Evolutionary conservation across 257 asterid genomes (phyloP).

Genomic region (Echites panduratus): DNA sequence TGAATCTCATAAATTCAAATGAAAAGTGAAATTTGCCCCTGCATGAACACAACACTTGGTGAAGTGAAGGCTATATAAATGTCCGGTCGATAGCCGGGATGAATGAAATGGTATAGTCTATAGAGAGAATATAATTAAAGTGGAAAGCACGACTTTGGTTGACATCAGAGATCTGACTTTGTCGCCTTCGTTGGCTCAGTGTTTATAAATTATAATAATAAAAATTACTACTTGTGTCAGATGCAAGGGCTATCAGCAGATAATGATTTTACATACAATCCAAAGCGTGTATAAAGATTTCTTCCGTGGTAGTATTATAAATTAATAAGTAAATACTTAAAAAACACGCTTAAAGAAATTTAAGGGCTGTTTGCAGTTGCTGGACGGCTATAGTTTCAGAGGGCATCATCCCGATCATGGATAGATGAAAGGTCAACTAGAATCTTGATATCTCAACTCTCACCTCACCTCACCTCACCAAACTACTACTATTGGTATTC

Average conservation of each 20-base stretch:
- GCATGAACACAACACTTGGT: neutral
- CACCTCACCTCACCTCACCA: slow-evolving; percentile 4
- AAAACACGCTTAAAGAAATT: too few relatives aligned
- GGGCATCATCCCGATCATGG: too few relatives aligned
- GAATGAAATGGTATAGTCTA: neutral
- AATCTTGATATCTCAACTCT: slow-evolving; percentile 7
- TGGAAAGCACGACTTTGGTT: slow-evolving; percentile 36
- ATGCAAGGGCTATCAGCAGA: neutral
- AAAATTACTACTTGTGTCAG: neutral
- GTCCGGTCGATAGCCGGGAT: too few relatives aligned
- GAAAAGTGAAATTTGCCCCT: neutral
- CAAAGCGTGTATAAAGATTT: neutral
- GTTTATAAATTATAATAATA: too few relatives aligned
- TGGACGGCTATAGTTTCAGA: neutral
- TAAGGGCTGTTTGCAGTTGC: neutral
- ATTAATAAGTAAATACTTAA: too few relatives aligned
- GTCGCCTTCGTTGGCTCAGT: slow-evolving; percentile 4
- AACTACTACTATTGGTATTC: neutral
- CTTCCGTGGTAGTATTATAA: too few relatives aligned
- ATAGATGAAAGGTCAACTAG: slow-evolving; percentile 2
- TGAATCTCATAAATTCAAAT: neutral
- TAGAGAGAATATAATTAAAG: slow-evolving; percentile 11
- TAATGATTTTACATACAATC: neutral
- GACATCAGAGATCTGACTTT: slow-evolving; percentile 18
- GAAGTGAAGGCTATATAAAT: neutral